These are phyloP conservation scores for Nicotiana attenuata DNA, from an alignment of 257 asterid genomes.

Conservation along the genomic window DNA sequence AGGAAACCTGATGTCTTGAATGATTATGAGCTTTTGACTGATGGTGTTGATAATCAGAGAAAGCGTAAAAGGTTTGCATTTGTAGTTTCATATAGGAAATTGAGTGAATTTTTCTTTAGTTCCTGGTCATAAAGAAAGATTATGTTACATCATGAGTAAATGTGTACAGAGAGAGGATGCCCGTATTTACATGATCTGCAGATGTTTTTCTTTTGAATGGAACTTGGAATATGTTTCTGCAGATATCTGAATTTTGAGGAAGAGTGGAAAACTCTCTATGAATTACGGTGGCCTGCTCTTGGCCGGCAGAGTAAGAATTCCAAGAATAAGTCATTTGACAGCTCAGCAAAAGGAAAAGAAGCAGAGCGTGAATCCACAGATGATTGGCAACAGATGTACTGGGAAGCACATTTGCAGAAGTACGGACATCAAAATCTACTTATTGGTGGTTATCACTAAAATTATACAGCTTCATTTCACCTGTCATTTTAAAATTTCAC, in stretches of 20 bases:
- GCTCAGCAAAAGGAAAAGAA: conserved; percentile 30
- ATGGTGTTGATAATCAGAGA: conserved; percentile 30
- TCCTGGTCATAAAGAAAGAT: conserved; percentile 1
- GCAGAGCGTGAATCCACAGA: conserved; percentile 26
- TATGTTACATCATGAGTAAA: background rate
- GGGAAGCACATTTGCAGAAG: conserved; percentile 89
- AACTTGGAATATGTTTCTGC: conserved; percentile 11
- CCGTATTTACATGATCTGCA: conserved; percentile 13
- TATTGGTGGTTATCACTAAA: background rate
- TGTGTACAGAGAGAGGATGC: background rate
- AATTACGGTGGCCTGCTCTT: conserved; percentile 62
- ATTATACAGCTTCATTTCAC: conserved; percentile 2
- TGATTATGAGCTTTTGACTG: conserved; percentile 30
- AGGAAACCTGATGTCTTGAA: conserved; percentile 50
- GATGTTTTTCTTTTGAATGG: conserved; percentile 14
- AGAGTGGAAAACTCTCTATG: conserved; percentile 51
- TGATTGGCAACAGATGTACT: conserved; percentile 78
- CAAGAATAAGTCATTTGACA: conserved; percentile 24
- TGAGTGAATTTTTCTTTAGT: conserved; percentile 12
- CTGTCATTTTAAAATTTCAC: conserved; percentile 15
- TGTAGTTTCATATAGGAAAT: background rate
- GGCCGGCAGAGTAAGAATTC: conserved; percentile 20
- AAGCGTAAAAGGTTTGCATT: conserved; percentile 84
- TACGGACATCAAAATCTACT: conserved; percentile 23
- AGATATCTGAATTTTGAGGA: conserved; percentile 49